Percentiles rank a stretch among this genome's conserved stretches.
phyloP scores from a whole-genome alignment of 768 basidiomycete species.

The Pleurotus tuber-regium region DNA sequence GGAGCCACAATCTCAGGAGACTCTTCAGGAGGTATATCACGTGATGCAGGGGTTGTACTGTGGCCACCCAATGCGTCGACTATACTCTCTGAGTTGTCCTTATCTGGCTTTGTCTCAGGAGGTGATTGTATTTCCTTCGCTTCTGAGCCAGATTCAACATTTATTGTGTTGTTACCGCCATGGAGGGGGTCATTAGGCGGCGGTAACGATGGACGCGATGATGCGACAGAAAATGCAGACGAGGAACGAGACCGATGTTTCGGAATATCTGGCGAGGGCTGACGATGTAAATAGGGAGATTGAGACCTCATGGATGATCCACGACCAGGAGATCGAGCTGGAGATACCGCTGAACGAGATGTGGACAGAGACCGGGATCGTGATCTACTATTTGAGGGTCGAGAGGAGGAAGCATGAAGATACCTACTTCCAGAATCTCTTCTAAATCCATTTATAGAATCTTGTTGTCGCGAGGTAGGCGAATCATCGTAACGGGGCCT shows the following conservation, averaged over 20 bases:
- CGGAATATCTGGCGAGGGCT: conserved; percentile 12
- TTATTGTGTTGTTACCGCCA: too few relatives aligned
- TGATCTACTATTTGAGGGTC: conserved; percentile 18
- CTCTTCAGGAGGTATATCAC: not conserved
- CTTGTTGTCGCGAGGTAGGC: conserved; percentile 20
- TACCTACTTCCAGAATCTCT: conserved; percentile 23
- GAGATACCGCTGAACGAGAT: conserved; percentile 21
- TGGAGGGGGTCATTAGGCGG: conserved; percentile 5
- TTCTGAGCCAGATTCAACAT: too few relatives aligned
- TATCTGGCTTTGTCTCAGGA: too few relatives aligned
- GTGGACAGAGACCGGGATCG: conserved; percentile 13
- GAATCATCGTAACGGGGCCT: conserved; percentile 43
- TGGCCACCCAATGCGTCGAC: too few relatives aligned
- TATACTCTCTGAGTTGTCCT: not conserved
- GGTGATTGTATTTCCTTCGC: too few relatives aligned
- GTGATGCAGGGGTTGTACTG: not conserved
- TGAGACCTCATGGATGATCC: conserved; percentile 26
- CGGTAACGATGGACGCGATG: conserved; percentile 31
- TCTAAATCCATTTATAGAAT: conserved; percentile 15
- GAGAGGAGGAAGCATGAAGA: conserved; percentile 21
- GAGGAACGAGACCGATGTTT: conserved; percentile 22
- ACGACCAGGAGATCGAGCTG: conserved; percentile 28
- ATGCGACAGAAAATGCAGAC: conserved; percentile 60
- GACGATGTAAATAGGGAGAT: conserved; percentile 20
- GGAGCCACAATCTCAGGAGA: not conserved